Percentiles rank a stretch among this genome's conserved stretches.
Conservation (phyloP, 108 stramenopile genomes). For the Bacterosira constricta region DNA sequence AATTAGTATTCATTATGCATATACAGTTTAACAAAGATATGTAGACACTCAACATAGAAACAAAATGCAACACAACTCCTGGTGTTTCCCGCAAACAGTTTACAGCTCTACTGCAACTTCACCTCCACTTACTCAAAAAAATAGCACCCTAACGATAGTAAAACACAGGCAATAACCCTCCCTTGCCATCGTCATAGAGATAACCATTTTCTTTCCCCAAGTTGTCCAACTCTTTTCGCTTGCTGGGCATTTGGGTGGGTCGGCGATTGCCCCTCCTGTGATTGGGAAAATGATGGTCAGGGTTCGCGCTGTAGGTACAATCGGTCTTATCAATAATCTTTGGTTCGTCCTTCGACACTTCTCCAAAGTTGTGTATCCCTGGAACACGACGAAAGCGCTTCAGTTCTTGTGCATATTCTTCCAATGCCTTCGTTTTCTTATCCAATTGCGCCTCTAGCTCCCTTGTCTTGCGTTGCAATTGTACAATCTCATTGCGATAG, state of each 20-base stretch:
- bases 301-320: constrained; percentile 52
- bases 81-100: too few relatives aligned
- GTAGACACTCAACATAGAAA: background rate
- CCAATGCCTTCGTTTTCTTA: constrained; percentile 9
- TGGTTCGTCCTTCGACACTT: constrained; percentile 33
- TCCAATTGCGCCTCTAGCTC: constrained; percentile 29
- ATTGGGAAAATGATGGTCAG: constrained; percentile 45
- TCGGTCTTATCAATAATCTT: constrained; percentile 47
- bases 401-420: constrained; percentile 41
- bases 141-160: constrained; percentile 18
- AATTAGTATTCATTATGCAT: background rate
- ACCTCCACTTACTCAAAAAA: background rate
- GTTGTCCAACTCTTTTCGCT: constrained; percentile 34
- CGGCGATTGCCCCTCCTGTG: constrained; percentile 43
- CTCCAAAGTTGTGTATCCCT: constrained; percentile 52
- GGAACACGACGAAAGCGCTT: constrained; percentile 44
- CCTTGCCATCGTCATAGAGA: constrained; percentile 49
- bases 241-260: constrained; percentile 45
- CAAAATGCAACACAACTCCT: background rate
- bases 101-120: too few relatives aligned
- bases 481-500: constrained; percentile 20
- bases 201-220: constrained; percentile 51
- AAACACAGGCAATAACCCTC: constrained; percentile 44
- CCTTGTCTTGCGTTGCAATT: constrained; percentile 14
- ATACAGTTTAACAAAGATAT: constrained; percentile 1